phyloP scores from a whole-genome alignment of 192 early-diverging fungal species.

The Entrophospora sp. region DNA sequence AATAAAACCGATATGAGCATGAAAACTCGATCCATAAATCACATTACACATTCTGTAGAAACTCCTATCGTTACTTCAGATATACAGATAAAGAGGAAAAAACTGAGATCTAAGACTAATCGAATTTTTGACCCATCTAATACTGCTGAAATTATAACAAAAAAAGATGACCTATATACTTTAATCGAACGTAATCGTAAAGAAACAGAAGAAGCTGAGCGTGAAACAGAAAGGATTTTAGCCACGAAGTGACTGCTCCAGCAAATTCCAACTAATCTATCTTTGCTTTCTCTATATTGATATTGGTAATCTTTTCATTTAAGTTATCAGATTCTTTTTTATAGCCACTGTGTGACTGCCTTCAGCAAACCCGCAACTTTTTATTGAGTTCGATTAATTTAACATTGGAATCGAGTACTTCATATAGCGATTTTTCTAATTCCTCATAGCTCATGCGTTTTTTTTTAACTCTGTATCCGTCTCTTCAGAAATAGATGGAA shows the following conservation, averaged over 20 bases:
- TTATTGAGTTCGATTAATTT: conserved; percentile 17
- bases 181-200: background rate
- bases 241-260: too few species aligned
- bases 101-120: background rate
- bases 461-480: too few species aligned
- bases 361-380: background rate
- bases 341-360: too few species aligned
- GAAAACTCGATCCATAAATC: too few species aligned
- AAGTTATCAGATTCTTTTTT: too few species aligned
- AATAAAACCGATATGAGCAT: background rate
- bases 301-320: too few species aligned
- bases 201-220: background rate
- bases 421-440: conserved; percentile 12
- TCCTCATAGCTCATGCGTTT: conserved; percentile 16
- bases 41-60: background rate
- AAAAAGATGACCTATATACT: background rate
- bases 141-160: background rate
- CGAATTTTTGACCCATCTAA: background rate
- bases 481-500: too few species aligned
- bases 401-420: background rate
- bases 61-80: background rate
- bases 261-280: too few species aligned
- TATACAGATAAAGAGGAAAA: background rate
- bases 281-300: too few species aligned
- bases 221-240: background rate